Evolutionary conservation across 2,329 filamentous ascomycete species (phyloP).

Genomic region (Lachnellula suecica): DNA sequence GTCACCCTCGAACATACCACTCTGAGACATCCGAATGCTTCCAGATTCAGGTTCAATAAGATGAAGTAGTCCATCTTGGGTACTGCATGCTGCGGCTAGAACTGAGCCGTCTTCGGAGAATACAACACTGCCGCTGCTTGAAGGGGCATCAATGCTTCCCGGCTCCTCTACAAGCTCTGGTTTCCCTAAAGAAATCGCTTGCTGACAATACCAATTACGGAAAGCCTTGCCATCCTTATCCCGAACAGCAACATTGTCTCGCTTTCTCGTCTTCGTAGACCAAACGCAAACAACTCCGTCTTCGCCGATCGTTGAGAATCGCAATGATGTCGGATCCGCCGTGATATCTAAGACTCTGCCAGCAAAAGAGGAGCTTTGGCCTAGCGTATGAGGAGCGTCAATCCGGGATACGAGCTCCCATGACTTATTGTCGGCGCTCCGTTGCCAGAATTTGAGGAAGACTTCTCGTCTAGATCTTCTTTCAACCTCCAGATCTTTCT

Average conservation of each 20-base stretch:
- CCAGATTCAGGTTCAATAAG: constrained; percentile 74
- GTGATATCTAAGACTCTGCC: constrained; percentile 70
- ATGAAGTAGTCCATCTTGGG: constrained; percentile 63
- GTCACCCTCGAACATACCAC: constrained; percentile 64
- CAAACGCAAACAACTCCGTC: constrained; percentile 80
- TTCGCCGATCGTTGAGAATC: constrained; percentile 82
- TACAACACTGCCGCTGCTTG: constrained; percentile 60
- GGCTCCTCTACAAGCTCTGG: constrained; percentile 33
- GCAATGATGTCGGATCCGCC: constrained; percentile 64
- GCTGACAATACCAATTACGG: constrained; percentile 73
- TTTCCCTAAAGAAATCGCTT: constrained; percentile 49
- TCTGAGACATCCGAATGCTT: constrained; percentile 62
- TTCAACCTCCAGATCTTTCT: constrained; percentile 44
- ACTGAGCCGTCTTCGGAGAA: constrained; percentile 86
- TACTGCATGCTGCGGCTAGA: constrained; percentile 66
- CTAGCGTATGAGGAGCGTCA: constrained; percentile 73
- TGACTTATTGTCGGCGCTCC: constrained; percentile 53
- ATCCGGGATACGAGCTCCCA: constrained; percentile 82
- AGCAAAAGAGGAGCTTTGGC: constrained; percentile 46
- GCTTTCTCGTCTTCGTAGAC: constrained; percentile 69
- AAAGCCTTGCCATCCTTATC: constrained; percentile 57
- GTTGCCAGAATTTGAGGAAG: constrained; percentile 87
- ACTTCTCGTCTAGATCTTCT: constrained; percentile 63
- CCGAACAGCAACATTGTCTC: constrained; percentile 65
- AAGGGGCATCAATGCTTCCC: constrained; percentile 25